A percentile compares a stretch with the other conserved stretches of the same genome.
These are phyloP conservation scores for Alternaria sp. DNA, from an alignment of 2,329 filamentous ascomycete genomes.

Conservation along the genomic window DNA sequence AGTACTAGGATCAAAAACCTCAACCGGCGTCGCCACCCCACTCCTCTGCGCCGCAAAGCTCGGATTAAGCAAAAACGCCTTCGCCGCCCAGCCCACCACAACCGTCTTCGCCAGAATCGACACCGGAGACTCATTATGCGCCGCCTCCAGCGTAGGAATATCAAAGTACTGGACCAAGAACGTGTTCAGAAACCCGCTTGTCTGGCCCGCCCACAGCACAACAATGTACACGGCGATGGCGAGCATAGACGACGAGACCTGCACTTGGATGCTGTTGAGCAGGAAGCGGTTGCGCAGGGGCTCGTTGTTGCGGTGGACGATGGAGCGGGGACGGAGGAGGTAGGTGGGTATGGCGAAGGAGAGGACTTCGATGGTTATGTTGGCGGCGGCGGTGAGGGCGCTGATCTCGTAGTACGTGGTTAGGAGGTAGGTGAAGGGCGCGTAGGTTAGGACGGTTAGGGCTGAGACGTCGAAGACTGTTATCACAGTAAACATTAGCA, in stretches of 20 bases:
- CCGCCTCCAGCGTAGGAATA: conserved; percentile 72
- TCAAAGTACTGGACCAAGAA: conserved; percentile 77
- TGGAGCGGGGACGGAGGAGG: conserved; percentile 72
- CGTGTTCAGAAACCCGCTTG: conserved; percentile 69
- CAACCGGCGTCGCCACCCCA: conserved; percentile 54
- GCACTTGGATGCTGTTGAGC: conserved; percentile 45
- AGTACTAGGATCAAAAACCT: conserved; percentile 67
- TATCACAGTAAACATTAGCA: conserved; percentile 1
- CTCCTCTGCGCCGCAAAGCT: conserved; percentile 58
- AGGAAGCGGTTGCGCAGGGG: conserved; percentile 52
- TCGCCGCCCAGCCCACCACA: conserved; percentile 73
- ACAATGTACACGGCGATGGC: conserved; percentile 76
- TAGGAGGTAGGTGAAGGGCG: conserved; percentile 78
- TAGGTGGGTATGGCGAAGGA: conserved; percentile 76
- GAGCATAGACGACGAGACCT: conserved; percentile 68
- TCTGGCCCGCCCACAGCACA: conserved; percentile 72
- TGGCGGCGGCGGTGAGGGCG: conserved; percentile 64
- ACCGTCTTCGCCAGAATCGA: conserved; percentile 62
- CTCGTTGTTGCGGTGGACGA: conserved; percentile 65
- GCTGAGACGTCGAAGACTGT: conserved; percentile 51
- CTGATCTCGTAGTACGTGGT: conserved; percentile 77
- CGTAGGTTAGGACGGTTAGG: conserved; percentile 69
- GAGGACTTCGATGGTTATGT: conserved; percentile 70
- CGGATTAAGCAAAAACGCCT: conserved; percentile 78
- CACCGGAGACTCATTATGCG: conserved; percentile 65